Conservation (phyloP, 306 rosid species). For the Citrullus mucosospermus region DNA sequence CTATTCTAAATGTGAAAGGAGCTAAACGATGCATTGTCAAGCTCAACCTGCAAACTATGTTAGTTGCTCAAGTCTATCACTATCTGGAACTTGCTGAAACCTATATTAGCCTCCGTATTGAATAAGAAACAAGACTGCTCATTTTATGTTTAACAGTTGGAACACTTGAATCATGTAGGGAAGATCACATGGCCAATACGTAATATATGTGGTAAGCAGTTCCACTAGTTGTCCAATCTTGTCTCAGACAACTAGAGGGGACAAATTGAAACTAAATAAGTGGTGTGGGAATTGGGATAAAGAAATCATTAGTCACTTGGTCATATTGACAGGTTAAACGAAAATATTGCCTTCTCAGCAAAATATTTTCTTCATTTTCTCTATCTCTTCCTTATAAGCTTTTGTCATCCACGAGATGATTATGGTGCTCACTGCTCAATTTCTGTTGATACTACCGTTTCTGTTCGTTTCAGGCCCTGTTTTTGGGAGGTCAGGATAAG, state of each 20-base stretch:
- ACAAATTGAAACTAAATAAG: not conserved
- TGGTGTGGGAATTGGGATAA: not conserved
- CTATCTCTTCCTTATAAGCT: not conserved
- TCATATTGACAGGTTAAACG: not conserved
- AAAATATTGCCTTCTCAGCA: not conserved
- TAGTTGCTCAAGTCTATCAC: not conserved
- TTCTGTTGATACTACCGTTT: not conserved
- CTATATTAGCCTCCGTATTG: not conserved
- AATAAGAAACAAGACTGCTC: not conserved
- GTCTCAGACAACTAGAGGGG: not conserved
- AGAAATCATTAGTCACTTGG: not conserved
- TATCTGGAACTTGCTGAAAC: not conserved
- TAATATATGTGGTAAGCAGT: not conserved
- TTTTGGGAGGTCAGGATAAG: slow-evolving; percentile 66
- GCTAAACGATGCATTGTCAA: not conserved
- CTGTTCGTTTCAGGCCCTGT: slow-evolving; percentile 39
- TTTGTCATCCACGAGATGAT: not conserved
- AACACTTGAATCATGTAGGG: not conserved
- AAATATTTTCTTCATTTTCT: not conserved
- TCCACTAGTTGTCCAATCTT: not conserved
- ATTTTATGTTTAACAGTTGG: not conserved
- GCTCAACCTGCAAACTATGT: not conserved
- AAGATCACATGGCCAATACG: not conserved
- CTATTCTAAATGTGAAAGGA: not conserved
- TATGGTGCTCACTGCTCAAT: not conserved